Base-by-base conservation (phyloP, 805 yeast genomes). In the Ogataea naganishii region DNA sequence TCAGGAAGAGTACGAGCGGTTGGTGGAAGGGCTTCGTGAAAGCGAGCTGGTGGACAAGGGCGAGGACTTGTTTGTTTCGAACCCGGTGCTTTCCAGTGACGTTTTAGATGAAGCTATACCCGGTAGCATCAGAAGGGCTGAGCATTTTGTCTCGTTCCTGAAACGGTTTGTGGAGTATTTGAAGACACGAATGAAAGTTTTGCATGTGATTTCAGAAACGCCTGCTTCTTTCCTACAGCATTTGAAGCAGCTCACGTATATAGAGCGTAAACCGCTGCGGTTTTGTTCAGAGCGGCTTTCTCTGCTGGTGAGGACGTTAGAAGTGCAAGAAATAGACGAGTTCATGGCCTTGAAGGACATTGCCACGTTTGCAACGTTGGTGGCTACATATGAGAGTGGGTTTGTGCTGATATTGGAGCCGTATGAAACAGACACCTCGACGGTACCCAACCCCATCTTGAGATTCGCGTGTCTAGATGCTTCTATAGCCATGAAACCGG, bases 151-250 rank as follows among this genome's bases (percentile, higher is more conserved):
- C 11, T 85, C 96, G 3, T 92, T 92, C 48, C 65, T 92, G 52
- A 84, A 88, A 47, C 64, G 99, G 40, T 82, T 92, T 43, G 83
- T 92, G 18, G 99, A 92, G 49, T 92, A 92, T 56, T 62, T 92
- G 46, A 92, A 89, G 48, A 89, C 96, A 3, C 74, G 98, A 57
- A 92, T 92, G 97, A 94, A 92, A 60, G 96, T 92, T 3, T 58
- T 94, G 29, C 96, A 89, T 60, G 98, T 92, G 21, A 86, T 92
- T 24, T 84, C 96, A n/a, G 99, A 92, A 53, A 92, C 98, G 0
- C 98, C 99, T 0, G 72, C 76, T 4, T 85, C 96, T 20, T 92
- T 92, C 47, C 56, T 92, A 35, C 94, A 84, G 49, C 98, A 92
- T 63, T 60, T 94, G 49, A 88, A 89, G 50, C 96, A 89, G 35